Evolutionary conservation across 768 basidiomycete species (phyloP).

Genomic region (Kwoniella bestiolae): DNA sequence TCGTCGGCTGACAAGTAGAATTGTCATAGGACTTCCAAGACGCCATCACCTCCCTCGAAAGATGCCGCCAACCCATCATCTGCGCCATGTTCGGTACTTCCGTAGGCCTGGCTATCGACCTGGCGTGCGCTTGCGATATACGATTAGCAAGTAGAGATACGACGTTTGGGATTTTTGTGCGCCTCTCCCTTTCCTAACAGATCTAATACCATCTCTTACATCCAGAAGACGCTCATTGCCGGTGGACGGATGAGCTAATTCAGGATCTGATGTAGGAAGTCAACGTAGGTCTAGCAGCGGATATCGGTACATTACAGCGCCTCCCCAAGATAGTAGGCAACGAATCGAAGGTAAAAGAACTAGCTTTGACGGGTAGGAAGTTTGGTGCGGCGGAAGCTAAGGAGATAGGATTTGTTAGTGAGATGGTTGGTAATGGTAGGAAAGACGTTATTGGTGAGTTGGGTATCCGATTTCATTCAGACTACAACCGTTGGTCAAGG

Average conservation of each 20-base stretch:
- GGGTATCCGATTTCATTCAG: neutral
- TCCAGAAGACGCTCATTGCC: too few relatives aligned
- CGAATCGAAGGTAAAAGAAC: conserved; percentile 71
- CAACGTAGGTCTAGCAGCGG: conserved; percentile 82
- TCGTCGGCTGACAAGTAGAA: conserved; percentile 13
- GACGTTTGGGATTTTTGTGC: conserved; percentile 73
- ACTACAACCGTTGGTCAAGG: neutral
- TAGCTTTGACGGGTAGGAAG: conserved; percentile 73
- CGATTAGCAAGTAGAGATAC: conserved; percentile 68
- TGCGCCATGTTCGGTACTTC: conserved; percentile 76
- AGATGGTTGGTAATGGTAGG: conserved; percentile 68
- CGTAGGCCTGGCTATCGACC: conserved; percentile 78
- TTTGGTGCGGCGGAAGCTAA: conserved; percentile 73
- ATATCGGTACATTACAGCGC: conserved; percentile 82
- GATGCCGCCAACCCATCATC: conserved; percentile 78
- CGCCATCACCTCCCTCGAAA: conserved; percentile 70
- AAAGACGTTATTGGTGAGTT: conserved; percentile 66
- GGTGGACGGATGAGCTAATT: too few relatives aligned
- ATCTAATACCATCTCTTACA: too few relatives aligned
- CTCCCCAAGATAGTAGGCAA: conserved; percentile 79
- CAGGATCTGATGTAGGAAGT: conserved; percentile 69
- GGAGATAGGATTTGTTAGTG: conserved; percentile 73
- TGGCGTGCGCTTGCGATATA: conserved; percentile 76
- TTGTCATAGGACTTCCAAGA: conserved; percentile 66
- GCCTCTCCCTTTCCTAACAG: conserved; percentile 26